Conservation (phyloP, 2,329 filamentous ascomycete species). For the Cryphonectria naterciae region DNA sequence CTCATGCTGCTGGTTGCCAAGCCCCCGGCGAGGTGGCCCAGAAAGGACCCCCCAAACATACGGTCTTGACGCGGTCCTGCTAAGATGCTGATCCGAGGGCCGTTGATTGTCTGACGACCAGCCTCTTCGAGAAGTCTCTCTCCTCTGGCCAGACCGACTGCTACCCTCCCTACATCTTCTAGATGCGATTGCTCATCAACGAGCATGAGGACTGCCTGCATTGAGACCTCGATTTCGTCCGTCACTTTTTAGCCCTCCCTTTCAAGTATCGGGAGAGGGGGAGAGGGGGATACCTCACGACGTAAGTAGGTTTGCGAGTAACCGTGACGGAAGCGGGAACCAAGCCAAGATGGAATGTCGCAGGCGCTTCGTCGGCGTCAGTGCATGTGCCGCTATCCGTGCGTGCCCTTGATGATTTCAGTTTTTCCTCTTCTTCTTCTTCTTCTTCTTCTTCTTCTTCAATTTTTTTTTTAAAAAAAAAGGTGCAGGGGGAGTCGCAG, state of each 20-base stretch:
- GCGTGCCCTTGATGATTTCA: not conserved
- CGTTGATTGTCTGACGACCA: conserved; percentile 7
- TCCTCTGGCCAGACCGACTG: conserved; percentile 15
- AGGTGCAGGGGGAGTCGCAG: not conserved
- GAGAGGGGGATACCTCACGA: conserved; percentile 16
- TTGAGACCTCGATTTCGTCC: conserved; percentile 14
- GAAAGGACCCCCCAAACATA: conserved; percentile 17
- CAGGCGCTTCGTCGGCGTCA: conserved; percentile 16
- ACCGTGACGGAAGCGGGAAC: conserved; percentile 18
- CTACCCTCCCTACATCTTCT: conserved; percentile 17
- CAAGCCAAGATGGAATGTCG: conserved; percentile 16
- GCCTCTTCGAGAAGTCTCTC: conserved; percentile 7
- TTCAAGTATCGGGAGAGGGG: not conserved
- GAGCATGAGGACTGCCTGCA: not conserved
- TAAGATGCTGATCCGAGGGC: conserved; percentile 6
- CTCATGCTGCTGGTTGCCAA: conserved; percentile 26
- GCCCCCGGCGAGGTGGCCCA: conserved; percentile 18
- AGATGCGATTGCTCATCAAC: conserved; percentile 4
- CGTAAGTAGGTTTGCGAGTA: conserved; percentile 11
- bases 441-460: not conserved
- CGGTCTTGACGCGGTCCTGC: conserved; percentile 5
- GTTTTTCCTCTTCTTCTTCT: not conserved
- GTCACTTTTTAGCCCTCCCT: not conserved
- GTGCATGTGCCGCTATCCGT: conserved; percentile 20
- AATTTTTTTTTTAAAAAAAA: no score